Base-by-base conservation (phyloP, 805 yeast genomes). In the Candida verbasci region DNA sequence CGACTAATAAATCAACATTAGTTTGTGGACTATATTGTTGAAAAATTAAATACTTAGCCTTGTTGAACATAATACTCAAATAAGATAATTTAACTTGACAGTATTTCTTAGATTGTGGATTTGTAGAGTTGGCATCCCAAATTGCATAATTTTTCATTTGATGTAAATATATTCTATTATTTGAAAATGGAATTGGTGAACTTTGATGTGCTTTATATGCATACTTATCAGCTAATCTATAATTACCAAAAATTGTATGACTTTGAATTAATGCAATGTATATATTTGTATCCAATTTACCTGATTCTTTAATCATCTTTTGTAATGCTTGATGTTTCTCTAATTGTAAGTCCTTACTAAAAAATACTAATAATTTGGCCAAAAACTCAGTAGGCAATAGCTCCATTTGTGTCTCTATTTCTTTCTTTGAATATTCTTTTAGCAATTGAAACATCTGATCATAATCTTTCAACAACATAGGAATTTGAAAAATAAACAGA, bases 211-310 rank as follows among this genome's bases (percentile, higher is more conserved):
- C 69, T 25, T 56, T 52, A 18, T 40, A 46, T 8, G 62, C 48
- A 22, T 57, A 34, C 9, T 41, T 44, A 31, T 66, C 66, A 1
- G 72, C 74, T 14, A 39, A 26, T 31, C 53, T 58, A 39, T 47
- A 54, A 34, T 61, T 60, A 6, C 57, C 61, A 20, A 59, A 40
- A 24, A 46, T 49, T 4, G 60, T 51, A 31, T 59, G 57, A 6
- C 63, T 62, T 8, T 43, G 28, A 22, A 60, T 55, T 34, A 63
- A 41, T 11, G 52, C 46, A 15, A 44, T 30, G 40, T 56, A 59
- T 38, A 63, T 54, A 3, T 43, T 38, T n/a, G 50, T 54, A 36
- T 55, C 54, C 14, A 49, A 42, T 9, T 53, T 34, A 17, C 46
- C 36, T 14, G 44, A 39, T 4, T 47, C 16, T 10, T 17, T 17